Conservation (phyloP, 1,284 basidiomycete species). For the Paramarasmius palmivorus region DNA sequence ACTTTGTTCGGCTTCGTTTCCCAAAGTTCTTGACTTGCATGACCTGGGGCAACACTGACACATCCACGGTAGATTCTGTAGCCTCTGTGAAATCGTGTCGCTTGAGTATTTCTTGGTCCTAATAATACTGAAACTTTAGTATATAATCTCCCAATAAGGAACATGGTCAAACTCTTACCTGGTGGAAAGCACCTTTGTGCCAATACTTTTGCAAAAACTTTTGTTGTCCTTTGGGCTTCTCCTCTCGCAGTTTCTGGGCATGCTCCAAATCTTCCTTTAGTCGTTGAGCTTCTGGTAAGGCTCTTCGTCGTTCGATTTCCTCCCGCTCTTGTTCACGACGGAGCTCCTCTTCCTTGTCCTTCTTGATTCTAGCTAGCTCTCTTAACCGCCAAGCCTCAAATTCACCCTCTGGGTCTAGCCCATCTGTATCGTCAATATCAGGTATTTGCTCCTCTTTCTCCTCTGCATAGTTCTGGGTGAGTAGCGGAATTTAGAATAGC, state of each 20-base stretch:
- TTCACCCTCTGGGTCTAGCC: constrained; percentile 85
- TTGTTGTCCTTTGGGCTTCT: constrained; percentile 86
- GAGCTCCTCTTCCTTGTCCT: constrained; percentile 85
- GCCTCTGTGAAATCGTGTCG: constrained; percentile 87
- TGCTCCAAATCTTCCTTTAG: constrained; percentile 88
- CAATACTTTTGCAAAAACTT: constrained; percentile 98
- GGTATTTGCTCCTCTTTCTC: constrained; percentile 81
- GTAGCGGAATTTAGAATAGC: no score
- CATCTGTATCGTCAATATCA: constrained; percentile 96
- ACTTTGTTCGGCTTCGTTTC: constrained; percentile 89
- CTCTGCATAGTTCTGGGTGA: constrained; percentile 48
- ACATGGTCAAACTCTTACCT: constrained; percentile 47
- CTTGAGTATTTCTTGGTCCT: constrained; percentile 89
- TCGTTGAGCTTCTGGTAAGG: constrained; percentile 90
- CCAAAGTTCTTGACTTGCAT: constrained; percentile 99
- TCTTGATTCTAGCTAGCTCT: constrained; percentile 88
- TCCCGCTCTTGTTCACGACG: constrained; percentile 80
- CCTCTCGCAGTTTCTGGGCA: constrained; percentile 77
- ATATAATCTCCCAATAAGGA: neutral
- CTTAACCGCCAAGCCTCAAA: constrained; percentile 96
- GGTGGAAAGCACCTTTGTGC: constrained; percentile 99
- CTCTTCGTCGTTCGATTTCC: constrained; percentile 88
- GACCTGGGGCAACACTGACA: constrained; percentile 85
- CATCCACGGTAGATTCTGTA: constrained; percentile 85
- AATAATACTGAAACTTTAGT: constrained; percentile 9